Percentiles rank a stretch among this genome's conserved stretches.
Evolutionary conservation across 495 filamentous ascomycete species (phyloP).

Genomic region (Penicillium egyptiacum): DNA sequence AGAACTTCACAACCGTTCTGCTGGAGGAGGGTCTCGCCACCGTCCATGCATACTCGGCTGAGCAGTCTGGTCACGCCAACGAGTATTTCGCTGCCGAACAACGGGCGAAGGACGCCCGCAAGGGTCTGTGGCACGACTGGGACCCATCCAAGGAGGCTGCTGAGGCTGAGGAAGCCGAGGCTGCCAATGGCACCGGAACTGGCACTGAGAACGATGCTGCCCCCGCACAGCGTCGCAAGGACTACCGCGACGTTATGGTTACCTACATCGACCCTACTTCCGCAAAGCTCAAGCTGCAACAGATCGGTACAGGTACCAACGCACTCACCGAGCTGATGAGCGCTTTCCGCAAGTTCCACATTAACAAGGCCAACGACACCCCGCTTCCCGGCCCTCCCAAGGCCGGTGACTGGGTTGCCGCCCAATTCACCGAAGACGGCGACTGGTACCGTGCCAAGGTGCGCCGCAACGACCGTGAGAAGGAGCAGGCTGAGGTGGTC

Average conservation of each 20-base stretch:
- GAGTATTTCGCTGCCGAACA: slow-evolving; percentile 88
- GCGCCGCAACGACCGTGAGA: slow-evolving; percentile 85
- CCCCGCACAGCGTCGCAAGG: slow-evolving; percentile 57
- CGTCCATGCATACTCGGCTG: slow-evolving; percentile 91
- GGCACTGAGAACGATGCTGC: slow-evolving; percentile 50
- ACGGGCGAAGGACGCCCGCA: slow-evolving; percentile 80
- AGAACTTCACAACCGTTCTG: slow-evolving; percentile 92
- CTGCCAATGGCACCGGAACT: slow-evolving; percentile 48
- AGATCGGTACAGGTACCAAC: slow-evolving; percentile 77
- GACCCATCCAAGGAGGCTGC: slow-evolving; percentile 74
- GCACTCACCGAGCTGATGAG: slow-evolving; percentile 83
- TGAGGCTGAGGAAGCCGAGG: slow-evolving; percentile 51
- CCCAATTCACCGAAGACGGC: slow-evolving; percentile 80
- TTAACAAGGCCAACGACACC: slow-evolving; percentile 68
- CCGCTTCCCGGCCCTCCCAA: slow-evolving; percentile 77
- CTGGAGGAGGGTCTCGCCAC: slow-evolving; percentile 91
- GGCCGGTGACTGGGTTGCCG: slow-evolving; percentile 85
- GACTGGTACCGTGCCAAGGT: slow-evolving; percentile 94
- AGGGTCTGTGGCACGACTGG: slow-evolving; percentile 91
- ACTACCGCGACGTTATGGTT: slow-evolving; percentile 90
- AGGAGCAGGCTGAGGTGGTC: slow-evolving; percentile 81
- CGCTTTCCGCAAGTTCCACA: slow-evolving; percentile 83
- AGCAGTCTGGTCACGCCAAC: slow-evolving; percentile 84
- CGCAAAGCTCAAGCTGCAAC: slow-evolving; percentile 81
- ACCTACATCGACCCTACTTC: slow-evolving; percentile 77